Evolutionary conservation across 2,329 filamentous ascomycete species (phyloP), one percentile per base, ranked within the genome.

Genomic region (Penicillium nordicum): DNA sequence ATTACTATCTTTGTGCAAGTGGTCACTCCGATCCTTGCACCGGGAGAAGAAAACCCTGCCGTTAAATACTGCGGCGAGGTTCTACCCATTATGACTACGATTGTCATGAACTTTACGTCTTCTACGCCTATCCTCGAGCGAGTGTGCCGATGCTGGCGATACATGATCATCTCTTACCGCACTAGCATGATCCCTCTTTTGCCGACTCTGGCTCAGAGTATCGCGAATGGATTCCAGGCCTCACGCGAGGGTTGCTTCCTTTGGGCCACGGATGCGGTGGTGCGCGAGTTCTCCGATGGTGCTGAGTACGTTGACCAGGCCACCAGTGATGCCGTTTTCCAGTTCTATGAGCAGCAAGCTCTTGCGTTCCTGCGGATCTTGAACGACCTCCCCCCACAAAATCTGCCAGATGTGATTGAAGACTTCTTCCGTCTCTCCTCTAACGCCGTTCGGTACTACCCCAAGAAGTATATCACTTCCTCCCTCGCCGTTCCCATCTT

Each of bases 51-150:
- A 58, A 92, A 97, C 69, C 93, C 93, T 5, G 92, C 90, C 0
- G 92, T 99, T 57, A 92, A 92, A 74, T 99, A 99, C 77, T 97
- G 94, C 82, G 85, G 93, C 67, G 92, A 97, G 71, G 88, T 97
- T 21, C 91, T 97, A 72, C 90, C 91, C 0, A 86, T 97, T 38
- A 81, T 97, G 57, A 86, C 90, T 9, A 90, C 89, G 8, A 89
- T 99, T 58, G 82, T 95, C 53, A 89, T 95, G 67, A 93, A 88
- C 70, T 99, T 97, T 72, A 84, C 92, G 59, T 80, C 83, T 65
- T 97, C 92, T 65, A 82, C 87, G 14, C 93, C 94, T 4, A 95
- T 99, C 57, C 88, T 95, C 63, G 94, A 99, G 78, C 84, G 93
- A 41, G 85, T 99, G 27, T 97, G 93, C 75, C 86, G 93, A 60